A percentile compares a stretch with the other conserved stretches of the same genome.
phyloP scores from a whole-genome alignment of 1,284 basidiomycete genomes.

The Puccinia horiana region DNA sequence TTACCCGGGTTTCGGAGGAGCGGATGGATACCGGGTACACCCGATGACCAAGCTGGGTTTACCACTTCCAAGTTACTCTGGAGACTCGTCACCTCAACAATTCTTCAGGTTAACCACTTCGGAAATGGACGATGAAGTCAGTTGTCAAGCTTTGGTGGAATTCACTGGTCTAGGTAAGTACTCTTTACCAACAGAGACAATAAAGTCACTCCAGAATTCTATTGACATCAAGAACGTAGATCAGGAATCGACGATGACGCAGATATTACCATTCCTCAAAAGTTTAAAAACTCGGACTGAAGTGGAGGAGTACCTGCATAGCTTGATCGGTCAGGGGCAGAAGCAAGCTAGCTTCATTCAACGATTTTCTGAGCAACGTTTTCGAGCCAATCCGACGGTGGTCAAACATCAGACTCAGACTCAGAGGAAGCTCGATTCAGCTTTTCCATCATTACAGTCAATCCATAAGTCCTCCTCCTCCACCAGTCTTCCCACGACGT shows the following conservation, averaged over 20 bases:
- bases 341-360: conserved; percentile 13
- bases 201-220: not conserved
- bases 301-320: conserved; percentile 9
- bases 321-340: conserved; percentile 7
- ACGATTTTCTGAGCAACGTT: not conserved
- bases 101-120: not conserved
- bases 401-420: not conserved
- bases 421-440: conserved; percentile 17
- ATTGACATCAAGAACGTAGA: no score
- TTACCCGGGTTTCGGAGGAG: no score
- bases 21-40: no score
- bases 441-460: conserved; percentile 31
- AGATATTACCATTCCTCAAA: conserved; percentile 24
- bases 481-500: not conserved
- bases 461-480: not conserved
- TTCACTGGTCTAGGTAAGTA: conserved; percentile 27
- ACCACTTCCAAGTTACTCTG: not conserved
- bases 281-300: not conserved
- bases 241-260: conserved; percentile 16
- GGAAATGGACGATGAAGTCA: conserved; percentile 1
- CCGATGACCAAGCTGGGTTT: no score
- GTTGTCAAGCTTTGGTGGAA: conserved; percentile 13
- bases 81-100: not conserved
- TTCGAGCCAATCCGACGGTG: not conserved
- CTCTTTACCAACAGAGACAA: not conserved